Evolutionary conservation across 805 yeast species (phyloP).

Genomic region (Cyberlindnera sargentensis): DNA sequence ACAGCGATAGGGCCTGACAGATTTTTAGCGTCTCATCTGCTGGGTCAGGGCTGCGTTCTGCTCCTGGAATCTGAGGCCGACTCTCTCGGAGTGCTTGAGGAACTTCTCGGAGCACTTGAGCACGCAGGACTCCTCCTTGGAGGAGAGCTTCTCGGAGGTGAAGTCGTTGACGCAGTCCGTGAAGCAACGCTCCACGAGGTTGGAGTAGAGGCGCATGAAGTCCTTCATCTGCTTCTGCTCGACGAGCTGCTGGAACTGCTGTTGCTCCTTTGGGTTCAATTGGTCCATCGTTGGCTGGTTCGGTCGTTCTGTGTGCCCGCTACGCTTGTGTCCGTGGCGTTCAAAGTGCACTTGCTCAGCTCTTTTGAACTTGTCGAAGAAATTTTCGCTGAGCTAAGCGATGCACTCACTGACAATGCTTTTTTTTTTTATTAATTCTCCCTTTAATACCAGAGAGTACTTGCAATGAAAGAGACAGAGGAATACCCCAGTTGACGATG

Average conservation of each 20-base stretch:
- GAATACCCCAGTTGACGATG: constrained; percentile 5
- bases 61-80: constrained; percentile 98
- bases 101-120: constrained; percentile 94
- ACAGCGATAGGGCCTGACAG: background rate
- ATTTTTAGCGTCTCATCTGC: constrained; percentile 39
- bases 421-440: no score
- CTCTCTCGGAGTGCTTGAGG: constrained; percentile 96
- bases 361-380: background rate
- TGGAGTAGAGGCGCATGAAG: constrained; percentile 94
- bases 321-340: no score
- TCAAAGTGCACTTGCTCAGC: no score
- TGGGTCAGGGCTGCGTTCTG: constrained; percentile 82
- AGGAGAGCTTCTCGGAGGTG: constrained; percentile 82
- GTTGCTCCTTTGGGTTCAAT: constrained; percentile 92
- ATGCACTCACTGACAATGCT: no score
- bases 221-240: constrained; percentile 98
- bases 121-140: constrained; percentile 81
- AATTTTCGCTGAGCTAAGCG: background rate
- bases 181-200: constrained; percentile 94
- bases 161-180: constrained; percentile 97
- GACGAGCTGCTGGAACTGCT: constrained; percentile 89
- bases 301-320: background rate
- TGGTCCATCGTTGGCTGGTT: constrained; percentile 64
- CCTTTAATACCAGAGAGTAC: no score
- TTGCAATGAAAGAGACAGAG: no score